Conservation (phyloP, 225 moss, liverwort and hornwort species). For the Pleurozium schreberi region DNA sequence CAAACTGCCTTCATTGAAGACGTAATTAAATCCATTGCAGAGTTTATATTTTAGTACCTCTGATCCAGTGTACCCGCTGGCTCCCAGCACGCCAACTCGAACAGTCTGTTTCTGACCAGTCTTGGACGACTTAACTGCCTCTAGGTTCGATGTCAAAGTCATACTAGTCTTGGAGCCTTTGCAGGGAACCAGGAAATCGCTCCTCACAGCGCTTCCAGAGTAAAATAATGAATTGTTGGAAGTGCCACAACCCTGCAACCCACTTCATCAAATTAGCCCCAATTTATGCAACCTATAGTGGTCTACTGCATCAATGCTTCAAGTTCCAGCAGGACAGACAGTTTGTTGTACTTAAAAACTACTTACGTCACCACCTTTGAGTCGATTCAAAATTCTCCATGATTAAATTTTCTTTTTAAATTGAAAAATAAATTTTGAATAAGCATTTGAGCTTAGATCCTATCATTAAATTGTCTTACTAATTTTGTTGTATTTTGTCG, state of each 20-base stretch:
- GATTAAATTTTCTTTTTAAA: too few relatives aligned
- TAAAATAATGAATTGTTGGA: constrained; percentile 1
- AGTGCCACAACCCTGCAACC: constrained; percentile 8
- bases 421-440: too few relatives aligned
- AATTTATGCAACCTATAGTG: neutral
- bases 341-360: neutral
- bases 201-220: neutral
- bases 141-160: constrained; percentile 27
- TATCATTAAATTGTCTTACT: too few relatives aligned
- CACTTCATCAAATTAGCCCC: neutral
- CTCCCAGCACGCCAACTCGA: constrained; percentile 82
- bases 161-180: constrained; percentile 11
- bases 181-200: neutral
- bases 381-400: neutral
- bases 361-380: neutral
- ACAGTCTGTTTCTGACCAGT: constrained; percentile 17
- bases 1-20: neutral
- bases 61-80: constrained; percentile 97
- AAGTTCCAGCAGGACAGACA: neutral
- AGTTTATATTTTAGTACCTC: constrained; percentile 25
- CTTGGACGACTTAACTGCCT: constrained; percentile 8
- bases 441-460: too few relatives aligned
- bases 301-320: neutral
- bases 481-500: too few relatives aligned
- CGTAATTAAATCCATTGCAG: neutral